Conservation (phyloP, 768 basidiomycete species). For the Lentinula sp. region DNA sequence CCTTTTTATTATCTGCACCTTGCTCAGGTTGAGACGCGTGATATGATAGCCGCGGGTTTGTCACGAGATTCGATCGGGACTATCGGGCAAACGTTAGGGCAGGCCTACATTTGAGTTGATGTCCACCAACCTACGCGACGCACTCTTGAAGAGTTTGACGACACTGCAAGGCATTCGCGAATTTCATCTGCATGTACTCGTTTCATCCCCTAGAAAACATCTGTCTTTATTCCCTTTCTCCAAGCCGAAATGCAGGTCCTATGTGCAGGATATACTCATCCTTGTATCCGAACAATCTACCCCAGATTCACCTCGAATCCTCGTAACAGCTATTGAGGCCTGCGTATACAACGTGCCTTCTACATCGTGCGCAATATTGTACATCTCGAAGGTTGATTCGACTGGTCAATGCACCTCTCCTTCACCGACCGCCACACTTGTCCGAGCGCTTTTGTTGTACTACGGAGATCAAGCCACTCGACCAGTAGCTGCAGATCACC, state of each 20-base stretch:
- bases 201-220: conserved; percentile 62
- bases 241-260: conserved; percentile 54
- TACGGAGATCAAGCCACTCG: conserved; percentile 61
- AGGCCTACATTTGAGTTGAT: not conserved
- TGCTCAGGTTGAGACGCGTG: too few relatives aligned
- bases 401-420: conserved; percentile 68
- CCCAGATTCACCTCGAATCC: conserved; percentile 44
- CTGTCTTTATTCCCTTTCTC: conserved; percentile 73
- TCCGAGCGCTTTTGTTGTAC: conserved; percentile 57
- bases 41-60: too few relatives aligned
- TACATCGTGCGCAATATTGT: conserved; percentile 68
- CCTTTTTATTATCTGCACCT: too few relatives aligned
- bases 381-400: conserved; percentile 92
- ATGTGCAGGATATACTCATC: conserved; percentile 72
- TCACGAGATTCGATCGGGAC: not conserved
- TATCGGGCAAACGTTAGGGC: not conserved
- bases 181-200: conserved; percentile 72
- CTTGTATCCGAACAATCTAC: conserved; percentile 61
- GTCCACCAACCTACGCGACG: conserved; percentile 47
- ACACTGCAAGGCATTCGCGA: conserved; percentile 59
- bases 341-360: conserved; percentile 67
- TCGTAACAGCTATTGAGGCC: conserved; percentile 79
- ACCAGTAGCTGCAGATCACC: conserved; percentile 45
- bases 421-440: conserved; percentile 66
- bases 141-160: conserved; percentile 50